These are phyloP conservation scores for Botrytis porri DNA, from an alignment of 2,329 filamentous ascomycete species.

Conservation along the genomic window DNA sequence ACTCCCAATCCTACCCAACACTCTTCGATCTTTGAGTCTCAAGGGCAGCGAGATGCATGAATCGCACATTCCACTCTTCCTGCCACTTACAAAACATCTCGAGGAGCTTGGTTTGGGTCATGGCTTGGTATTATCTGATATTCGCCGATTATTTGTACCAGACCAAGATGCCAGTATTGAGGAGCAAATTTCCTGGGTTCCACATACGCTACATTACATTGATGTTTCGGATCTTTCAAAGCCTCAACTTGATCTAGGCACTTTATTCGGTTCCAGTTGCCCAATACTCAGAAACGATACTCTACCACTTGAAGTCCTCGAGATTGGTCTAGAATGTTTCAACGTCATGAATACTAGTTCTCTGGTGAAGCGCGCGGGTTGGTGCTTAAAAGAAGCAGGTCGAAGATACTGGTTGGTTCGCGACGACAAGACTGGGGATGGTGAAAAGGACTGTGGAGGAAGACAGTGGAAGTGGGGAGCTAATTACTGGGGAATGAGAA, in stretches of 20 bases:
- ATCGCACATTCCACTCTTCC: conserved; percentile 61
- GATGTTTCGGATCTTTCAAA: conserved; percentile 71
- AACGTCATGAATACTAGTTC: conserved; percentile 57
- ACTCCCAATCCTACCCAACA: conserved; percentile 61
- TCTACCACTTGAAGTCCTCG: conserved; percentile 71
- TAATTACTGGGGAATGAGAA: conserved; percentile 80
- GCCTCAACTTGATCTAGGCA: conserved; percentile 55
- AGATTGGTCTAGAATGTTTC: conserved; percentile 67
- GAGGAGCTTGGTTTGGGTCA: conserved; percentile 75
- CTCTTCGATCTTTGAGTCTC: conserved; percentile 70
- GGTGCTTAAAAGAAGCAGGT: conserved; percentile 67
- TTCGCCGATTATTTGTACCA: conserved; percentile 40
- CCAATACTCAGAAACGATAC: conserved; percentile 58
- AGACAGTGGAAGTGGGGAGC: conserved; percentile 82
- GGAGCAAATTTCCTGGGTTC: conserved; percentile 46
- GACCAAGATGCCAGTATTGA: conserved; percentile 33
- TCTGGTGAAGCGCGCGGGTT: conserved; percentile 48
- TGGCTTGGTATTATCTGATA: conserved; percentile 61
- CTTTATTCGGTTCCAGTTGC: conserved; percentile 50
- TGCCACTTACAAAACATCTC: conserved; percentile 65
- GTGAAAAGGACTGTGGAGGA: conserved; percentile 51
- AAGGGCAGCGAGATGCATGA: conserved; percentile 69
- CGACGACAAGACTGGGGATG: conserved; percentile 34
- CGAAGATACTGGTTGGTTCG: conserved; percentile 64
- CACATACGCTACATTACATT: conserved; percentile 67